Evolutionary conservation across 208 protist species (phyloP).

Genomic region (Herpetomonas tarakana): DNA sequence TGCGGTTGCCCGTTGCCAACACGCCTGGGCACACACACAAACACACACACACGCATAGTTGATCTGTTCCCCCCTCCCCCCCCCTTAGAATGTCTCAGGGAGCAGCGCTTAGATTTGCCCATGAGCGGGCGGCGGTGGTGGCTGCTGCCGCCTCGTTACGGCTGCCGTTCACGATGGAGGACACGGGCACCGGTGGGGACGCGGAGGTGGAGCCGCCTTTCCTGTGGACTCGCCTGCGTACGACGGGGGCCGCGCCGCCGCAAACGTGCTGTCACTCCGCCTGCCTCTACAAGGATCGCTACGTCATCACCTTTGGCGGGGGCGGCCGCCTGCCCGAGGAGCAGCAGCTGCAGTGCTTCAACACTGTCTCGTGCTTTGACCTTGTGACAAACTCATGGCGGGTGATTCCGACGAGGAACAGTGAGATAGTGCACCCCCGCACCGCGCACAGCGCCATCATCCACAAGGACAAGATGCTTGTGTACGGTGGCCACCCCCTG

Average conservation of each 20-base stretch:
- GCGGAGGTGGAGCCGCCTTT: no score
- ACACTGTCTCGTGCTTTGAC: slow-evolving; percentile 55
- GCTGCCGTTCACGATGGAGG: no score
- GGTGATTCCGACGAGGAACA: slow-evolving; percentile 33
- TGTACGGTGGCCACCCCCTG: slow-evolving; percentile 78
- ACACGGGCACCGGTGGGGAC: no score
- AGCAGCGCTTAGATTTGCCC: slow-evolving; percentile 10
- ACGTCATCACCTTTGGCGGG: slow-evolving; percentile 77
- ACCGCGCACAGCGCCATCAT: slow-evolving; percentile 67
- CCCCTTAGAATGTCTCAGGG: slow-evolving; percentile 18
- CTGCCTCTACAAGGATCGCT: slow-evolving; percentile 67
- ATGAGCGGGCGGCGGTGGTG: no score
- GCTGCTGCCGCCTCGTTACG: no score
- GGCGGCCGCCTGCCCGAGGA: not conserved
- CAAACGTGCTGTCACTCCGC: slow-evolving; percentile 72
- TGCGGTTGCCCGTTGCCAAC: no score
- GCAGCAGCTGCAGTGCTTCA: slow-evolving; percentile 12
- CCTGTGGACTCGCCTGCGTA: slow-evolving; percentile 20
- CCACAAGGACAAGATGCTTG: slow-evolving; percentile 79
- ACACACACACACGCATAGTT: no score
- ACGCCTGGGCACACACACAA: no score
- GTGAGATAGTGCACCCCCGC: slow-evolving; percentile 40
- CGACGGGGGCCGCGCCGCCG: slow-evolving; percentile 30
- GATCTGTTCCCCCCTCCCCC: not conserved
- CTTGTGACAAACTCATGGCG: slow-evolving; percentile 41